Evolutionary conservation across 208 protist genomes (phyloP).

Genomic region (Acanthamoeba divionensis): DNA sequence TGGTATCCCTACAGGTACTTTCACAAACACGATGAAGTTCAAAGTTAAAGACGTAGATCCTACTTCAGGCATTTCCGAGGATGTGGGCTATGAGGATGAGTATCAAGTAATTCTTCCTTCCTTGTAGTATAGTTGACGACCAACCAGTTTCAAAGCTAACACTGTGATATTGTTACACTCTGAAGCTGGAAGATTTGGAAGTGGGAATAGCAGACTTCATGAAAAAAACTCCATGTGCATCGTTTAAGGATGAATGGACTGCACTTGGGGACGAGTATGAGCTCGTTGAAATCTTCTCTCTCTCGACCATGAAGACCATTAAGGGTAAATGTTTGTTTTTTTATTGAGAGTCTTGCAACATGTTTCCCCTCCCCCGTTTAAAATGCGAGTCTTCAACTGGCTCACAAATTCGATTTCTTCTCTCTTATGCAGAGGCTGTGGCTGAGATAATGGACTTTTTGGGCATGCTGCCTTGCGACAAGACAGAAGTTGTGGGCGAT

Average conservation of each 20-base stretch:
- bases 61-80: slow-evolving; percentile 60
- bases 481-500: slow-evolving; percentile 39
- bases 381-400: background rate
- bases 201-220: slow-evolving; percentile 73
- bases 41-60: slow-evolving; percentile 74
- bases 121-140: too few relatives aligned
- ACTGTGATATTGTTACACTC: background rate
- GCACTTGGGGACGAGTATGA: slow-evolving; percentile 52
- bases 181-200: slow-evolving; percentile 69
- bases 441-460: slow-evolving; percentile 68
- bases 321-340: slow-evolving; percentile 45
- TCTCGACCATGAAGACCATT: slow-evolving; percentile 59
- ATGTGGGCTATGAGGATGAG: slow-evolving; percentile 73
- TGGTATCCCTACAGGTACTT: background rate
- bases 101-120: slow-evolving; percentile 59
- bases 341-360: too few relatives aligned
- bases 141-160: too few relatives aligned
- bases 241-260: slow-evolving; percentile 71
- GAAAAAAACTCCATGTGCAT: slow-evolving; percentile 7
- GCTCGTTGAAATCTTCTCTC: slow-evolving; percentile 62
- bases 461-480: slow-evolving; percentile 71
- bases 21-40: slow-evolving; percentile 75
- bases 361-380: background rate
- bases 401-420: background rate
- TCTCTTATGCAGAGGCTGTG: slow-evolving; percentile 60